Conservation (phyloP, 345 rosid genomes). For the Eutrema japonicum region DNA sequence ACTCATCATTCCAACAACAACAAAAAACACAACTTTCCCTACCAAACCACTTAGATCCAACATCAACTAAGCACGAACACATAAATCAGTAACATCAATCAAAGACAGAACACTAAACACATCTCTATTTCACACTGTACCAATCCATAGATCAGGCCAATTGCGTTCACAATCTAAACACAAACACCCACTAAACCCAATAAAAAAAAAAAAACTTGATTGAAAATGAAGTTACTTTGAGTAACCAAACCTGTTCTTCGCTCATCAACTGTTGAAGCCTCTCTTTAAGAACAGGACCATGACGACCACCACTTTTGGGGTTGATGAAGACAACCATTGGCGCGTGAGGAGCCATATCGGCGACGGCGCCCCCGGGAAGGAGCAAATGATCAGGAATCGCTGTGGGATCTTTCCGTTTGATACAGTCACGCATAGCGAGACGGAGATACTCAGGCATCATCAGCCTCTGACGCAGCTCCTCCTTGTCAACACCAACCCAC, state of each 20-base stretch:
- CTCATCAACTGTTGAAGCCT: constrained; percentile 82
- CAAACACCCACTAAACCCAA: constrained; percentile 3
- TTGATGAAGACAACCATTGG: constrained; percentile 88
- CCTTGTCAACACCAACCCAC: constrained; percentile 73
- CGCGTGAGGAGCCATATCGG: constrained; percentile 59
- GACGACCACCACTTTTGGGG: constrained; percentile 83
- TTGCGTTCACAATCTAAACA: constrained; percentile 9
- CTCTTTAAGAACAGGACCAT: constrained; percentile 78
- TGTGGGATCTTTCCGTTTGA: constrained; percentile 56
- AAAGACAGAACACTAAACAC: constrained; percentile 10
- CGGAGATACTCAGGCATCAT: constrained; percentile 81
- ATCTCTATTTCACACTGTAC: not conserved
- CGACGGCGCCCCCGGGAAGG: constrained; percentile 42
- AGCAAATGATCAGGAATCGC: constrained; percentile 45
- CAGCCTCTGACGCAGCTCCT: constrained; percentile 59
- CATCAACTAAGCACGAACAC: constrained; percentile 28
- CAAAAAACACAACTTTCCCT: constrained; percentile 3
- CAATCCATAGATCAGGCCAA: not conserved
- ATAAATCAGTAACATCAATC: not conserved
- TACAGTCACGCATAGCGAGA: constrained; percentile 68
- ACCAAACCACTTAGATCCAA: constrained; percentile 25
- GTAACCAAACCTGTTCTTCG: constrained; percentile 68
- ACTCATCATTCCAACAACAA: constrained; percentile 14
- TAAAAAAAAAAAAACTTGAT: not conserved
- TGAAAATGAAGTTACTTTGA: not conserved